Evolutionary conservation across 1,139 yeast genomes (phyloP).

Genomic region (Torulaspora pretoriensis): DNA sequence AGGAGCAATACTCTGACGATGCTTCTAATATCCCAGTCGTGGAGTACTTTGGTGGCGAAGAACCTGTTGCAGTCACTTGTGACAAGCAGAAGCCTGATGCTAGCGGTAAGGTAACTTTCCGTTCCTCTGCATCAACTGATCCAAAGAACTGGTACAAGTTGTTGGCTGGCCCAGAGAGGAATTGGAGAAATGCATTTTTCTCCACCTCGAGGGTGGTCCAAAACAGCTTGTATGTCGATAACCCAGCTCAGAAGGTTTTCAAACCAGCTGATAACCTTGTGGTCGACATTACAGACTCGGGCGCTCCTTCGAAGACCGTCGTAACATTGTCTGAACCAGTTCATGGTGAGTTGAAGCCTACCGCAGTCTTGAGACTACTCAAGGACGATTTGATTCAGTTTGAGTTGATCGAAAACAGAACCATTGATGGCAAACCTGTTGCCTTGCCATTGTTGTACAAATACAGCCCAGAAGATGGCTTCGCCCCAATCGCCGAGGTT

Average conservation of each 20-base stretch:
- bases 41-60: slow-evolving; percentile 79
- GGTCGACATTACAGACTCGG: slow-evolving; percentile 57
- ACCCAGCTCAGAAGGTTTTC: slow-evolving; percentile 75
- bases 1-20: slow-evolving; percentile 69
- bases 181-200: slow-evolving; percentile 91
- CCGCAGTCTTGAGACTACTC: slow-evolving; percentile 57
- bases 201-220: slow-evolving; percentile 78
- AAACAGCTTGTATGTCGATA: slow-evolving; percentile 71
- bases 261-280: slow-evolving; percentile 57
- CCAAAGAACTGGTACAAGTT: slow-evolving; percentile 67
- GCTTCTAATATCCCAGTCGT: slow-evolving; percentile 72
- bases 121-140: slow-evolving; percentile 50
- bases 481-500: slow-evolving; percentile 88
- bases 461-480: slow-evolving; percentile 81
- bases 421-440: slow-evolving; percentile 69
- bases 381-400: slow-evolving; percentile 52
- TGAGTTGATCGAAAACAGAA: slow-evolving; percentile 82
- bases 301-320: slow-evolving; percentile 51
- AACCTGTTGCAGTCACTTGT: slow-evolving; percentile 40
- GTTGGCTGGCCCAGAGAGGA: slow-evolving; percentile 72
- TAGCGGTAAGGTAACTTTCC: slow-evolving; percentile 43
- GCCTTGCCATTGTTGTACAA: slow-evolving; percentile 73
- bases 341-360: slow-evolving; percentile 67
- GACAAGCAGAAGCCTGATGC: slow-evolving; percentile 21
- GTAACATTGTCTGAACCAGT: slow-evolving; percentile 66